Evolutionary conservation across 2,329 filamentous ascomycete genomes (phyloP).

Genomic region (Polytolypa hystricis): DNA sequence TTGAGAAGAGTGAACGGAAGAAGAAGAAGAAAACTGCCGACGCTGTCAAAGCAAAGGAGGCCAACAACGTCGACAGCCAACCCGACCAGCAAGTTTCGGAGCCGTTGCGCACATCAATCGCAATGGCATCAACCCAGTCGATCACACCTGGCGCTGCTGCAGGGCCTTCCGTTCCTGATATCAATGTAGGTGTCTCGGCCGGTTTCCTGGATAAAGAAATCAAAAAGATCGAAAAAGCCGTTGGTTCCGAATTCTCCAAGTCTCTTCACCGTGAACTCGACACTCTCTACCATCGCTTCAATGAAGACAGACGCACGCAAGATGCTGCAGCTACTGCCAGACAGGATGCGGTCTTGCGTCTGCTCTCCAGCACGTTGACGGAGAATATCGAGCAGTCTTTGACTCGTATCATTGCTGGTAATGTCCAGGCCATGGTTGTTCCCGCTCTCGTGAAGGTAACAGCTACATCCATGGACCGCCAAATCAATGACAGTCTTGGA

Average conservation of each 20-base stretch:
- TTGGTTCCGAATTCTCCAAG: conserved; percentile 40
- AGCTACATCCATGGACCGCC: conserved; percentile 56
- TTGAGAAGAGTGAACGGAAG: conserved; percentile 57
- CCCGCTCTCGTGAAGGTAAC: conserved; percentile 62
- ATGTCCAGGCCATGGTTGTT: conserved; percentile 64
- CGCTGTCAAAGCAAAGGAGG: conserved; percentile 36
- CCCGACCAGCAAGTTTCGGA: not conserved
- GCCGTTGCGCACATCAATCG: not conserved
- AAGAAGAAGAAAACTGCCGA: conserved; percentile 51
- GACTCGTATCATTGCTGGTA: conserved; percentile 61
- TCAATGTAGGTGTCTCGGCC: conserved; percentile 28
- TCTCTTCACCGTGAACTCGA: conserved; percentile 41
- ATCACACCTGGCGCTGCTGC: not conserved
- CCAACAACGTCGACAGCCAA: conserved; percentile 9
- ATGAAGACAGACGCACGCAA: conserved; percentile 56
- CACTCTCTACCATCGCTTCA: conserved; percentile 49
- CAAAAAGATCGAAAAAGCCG: conserved; percentile 39
- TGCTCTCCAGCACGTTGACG: conserved; percentile 57
- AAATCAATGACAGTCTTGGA: conserved; percentile 58
- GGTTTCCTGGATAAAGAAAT: conserved; percentile 52
- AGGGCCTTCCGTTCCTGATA: not conserved
- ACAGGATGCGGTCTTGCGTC: conserved; percentile 56
- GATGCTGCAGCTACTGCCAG: conserved; percentile 53
- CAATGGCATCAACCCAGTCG: not conserved
- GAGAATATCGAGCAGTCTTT: conserved; percentile 68